phyloP scores from a whole-genome alignment of 495 filamentous ascomycete species.

The Aspergillus steynii region DNA sequence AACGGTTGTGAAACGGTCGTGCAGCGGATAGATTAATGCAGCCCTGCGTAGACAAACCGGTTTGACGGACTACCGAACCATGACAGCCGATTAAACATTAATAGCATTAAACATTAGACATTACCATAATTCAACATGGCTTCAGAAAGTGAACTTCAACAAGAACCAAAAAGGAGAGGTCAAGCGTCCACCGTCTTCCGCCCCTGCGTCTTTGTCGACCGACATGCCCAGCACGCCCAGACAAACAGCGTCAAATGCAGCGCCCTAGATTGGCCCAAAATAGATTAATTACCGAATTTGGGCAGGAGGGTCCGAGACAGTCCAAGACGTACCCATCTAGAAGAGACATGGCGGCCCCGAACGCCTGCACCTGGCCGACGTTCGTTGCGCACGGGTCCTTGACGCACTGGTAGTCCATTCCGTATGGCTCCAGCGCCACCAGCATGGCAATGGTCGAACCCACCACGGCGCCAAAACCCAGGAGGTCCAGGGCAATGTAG shows the following conservation, averaged over 20 bases:
- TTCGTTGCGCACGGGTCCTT: not conserved
- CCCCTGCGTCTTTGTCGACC: not conserved
- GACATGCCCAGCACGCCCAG: slow-evolving; percentile 7
- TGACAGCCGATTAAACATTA: not conserved
- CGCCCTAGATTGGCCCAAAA: not conserved
- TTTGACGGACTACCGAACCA: not conserved
- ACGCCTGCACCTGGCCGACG: not conserved
- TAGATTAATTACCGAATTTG: not conserved
- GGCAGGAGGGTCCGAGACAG: not conserved
- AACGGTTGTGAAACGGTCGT: not conserved
- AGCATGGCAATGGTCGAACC: not conserved
- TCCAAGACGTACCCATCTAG: not conserved
- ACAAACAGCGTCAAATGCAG: slow-evolving; percentile 6
- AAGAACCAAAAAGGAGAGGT: not conserved
- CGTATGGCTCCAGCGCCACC: not conserved
- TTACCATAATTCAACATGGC: not conserved
- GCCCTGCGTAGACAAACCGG: not conserved
- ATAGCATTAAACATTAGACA: not conserved
- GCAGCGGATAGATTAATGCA: not conserved
- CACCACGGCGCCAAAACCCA: slow-evolving; percentile 4
- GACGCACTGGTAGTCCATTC: not conserved
- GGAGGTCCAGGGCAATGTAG: slow-evolving; percentile 5
- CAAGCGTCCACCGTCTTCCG: not conserved
- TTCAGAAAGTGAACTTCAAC: too few relatives aligned
- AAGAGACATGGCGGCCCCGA: not conserved